Conservation (phyloP, 2,329 filamentous ascomycete species). For the Colletotrichum chlorophyti region DNA sequence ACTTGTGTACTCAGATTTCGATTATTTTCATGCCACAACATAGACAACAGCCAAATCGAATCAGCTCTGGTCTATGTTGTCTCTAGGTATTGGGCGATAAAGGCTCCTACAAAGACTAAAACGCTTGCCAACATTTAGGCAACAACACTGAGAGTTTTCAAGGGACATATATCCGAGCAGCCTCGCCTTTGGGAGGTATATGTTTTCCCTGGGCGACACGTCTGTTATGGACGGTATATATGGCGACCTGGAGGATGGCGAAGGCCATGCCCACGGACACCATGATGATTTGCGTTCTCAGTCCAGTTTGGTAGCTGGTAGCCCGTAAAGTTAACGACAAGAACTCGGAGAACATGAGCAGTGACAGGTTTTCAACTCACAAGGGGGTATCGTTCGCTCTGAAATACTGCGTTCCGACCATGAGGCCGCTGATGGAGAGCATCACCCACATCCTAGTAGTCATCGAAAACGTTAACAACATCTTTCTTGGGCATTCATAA, state of each 20-base stretch:
- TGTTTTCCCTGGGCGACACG: slow-evolving; percentile 33
- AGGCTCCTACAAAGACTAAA: too few species aligned
- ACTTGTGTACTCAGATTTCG: too few species aligned
- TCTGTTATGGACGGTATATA: slow-evolving; percentile 47
- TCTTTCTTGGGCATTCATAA: too few species aligned
- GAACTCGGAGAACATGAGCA: neutral
- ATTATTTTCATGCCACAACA: too few species aligned
- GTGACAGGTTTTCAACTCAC: slow-evolving; percentile 31
- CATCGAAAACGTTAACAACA: neutral
- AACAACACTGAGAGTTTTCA: too few species aligned
- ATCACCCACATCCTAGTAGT: slow-evolving; percentile 50
- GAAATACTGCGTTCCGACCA: slow-evolving; percentile 59
- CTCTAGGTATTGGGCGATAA: too few species aligned
- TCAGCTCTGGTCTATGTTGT: too few species aligned
- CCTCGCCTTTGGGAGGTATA: slow-evolving; percentile 21
- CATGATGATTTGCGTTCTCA: slow-evolving; percentile 53
- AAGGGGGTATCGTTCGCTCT: slow-evolving; percentile 48
- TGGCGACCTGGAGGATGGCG: slow-evolving; percentile 43
- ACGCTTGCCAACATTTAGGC: too few species aligned
- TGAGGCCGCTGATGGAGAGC: slow-evolving; percentile 55
- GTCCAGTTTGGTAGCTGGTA: slow-evolving; percentile 48
- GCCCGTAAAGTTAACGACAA: neutral
- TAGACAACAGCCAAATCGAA: too few species aligned
- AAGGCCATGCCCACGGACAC: slow-evolving; percentile 47
- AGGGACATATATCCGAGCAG: slow-evolving; percentile 28